These are phyloP conservation scores for Darksidea phi DNA, from an alignment of 495 filamentous ascomycete species.

Conservation along the genomic window DNA sequence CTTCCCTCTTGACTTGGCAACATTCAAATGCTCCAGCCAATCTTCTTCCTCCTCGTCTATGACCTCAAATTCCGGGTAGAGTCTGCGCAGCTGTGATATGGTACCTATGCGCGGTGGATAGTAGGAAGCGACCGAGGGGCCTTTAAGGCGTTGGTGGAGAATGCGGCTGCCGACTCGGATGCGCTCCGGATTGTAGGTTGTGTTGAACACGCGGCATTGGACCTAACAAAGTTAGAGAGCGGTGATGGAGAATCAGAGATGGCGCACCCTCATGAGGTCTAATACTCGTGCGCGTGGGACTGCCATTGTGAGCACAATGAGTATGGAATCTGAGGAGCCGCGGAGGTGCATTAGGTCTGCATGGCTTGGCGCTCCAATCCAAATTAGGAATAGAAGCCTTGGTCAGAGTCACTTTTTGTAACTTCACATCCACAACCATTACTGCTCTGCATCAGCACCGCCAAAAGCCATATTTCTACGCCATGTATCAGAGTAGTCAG, in stretches of 20 bases:
- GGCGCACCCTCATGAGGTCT: constrained; percentile 71
- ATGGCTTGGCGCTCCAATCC: constrained; percentile 21
- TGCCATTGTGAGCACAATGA: constrained; percentile 55
- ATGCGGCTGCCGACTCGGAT: constrained; percentile 83
- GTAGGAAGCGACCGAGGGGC: constrained; percentile 75
- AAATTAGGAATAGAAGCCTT: neutral
- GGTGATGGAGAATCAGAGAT: neutral
- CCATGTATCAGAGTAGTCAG: neutral
- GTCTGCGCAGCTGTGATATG: constrained; percentile 62
- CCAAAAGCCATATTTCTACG: neutral
- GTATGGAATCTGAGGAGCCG: constrained; percentile 2
- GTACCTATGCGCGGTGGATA: constrained; percentile 76
- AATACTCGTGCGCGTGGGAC: constrained; percentile 69
- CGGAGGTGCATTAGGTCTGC: too few relatives aligned
- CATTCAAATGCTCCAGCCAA: constrained; percentile 68
- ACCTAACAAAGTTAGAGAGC: constrained; percentile 51
- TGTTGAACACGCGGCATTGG: constrained; percentile 87
- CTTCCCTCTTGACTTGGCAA: constrained; percentile 64
- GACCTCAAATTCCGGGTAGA: constrained; percentile 62
- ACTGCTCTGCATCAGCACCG: too few relatives aligned
- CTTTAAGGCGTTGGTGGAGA: constrained; percentile 77
- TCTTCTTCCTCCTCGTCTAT: constrained; percentile 75
- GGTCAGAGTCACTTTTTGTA: too few relatives aligned
- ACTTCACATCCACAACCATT: too few relatives aligned
- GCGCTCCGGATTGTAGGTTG: constrained; percentile 81